Conservation (phyloP, 2,329 filamentous ascomycete species). For the Ceratocystis destructans region DNA sequence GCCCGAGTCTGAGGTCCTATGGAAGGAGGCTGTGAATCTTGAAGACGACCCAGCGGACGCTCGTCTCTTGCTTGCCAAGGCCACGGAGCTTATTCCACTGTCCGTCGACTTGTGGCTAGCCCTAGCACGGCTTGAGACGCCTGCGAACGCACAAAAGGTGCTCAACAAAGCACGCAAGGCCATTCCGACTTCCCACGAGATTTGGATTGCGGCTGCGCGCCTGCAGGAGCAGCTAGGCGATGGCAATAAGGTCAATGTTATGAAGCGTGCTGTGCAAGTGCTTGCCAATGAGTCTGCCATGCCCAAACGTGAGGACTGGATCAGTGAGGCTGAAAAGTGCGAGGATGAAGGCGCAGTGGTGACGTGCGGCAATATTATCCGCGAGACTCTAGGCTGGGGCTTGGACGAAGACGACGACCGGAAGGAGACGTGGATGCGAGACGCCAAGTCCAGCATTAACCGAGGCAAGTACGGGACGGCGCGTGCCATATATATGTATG, state of each 20-base stretch:
- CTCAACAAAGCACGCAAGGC: slow-evolving; percentile 92
- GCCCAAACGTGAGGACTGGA: slow-evolving; percentile 96
- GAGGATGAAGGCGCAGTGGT: slow-evolving; percentile 79
- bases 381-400: slow-evolving; percentile 83
- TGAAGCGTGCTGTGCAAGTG: slow-evolving; percentile 84
- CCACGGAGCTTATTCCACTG: slow-evolving; percentile 84
- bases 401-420: slow-evolving; percentile 93
- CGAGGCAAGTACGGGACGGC: slow-evolving; percentile 80
- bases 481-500: slow-evolving; percentile 83
- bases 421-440: slow-evolving; percentile 91
- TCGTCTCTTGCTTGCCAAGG: slow-evolving; percentile 77
- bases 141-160: slow-evolving; percentile 85
- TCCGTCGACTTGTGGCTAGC: slow-evolving; percentile 94
- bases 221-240: slow-evolving; percentile 80
- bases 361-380: slow-evolving; percentile 80
- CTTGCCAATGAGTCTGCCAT: slow-evolving; percentile 86
- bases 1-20: slow-evolving; percentile 87
- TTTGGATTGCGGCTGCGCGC: slow-evolving; percentile 90
- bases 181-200: slow-evolving; percentile 80
- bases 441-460: slow-evolving; percentile 69
- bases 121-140: slow-evolving; percentile 73
- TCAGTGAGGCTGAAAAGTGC: slow-evolving; percentile 83
- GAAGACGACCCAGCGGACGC: slow-evolving; percentile 86
- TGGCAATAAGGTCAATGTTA: slow-evolving; percentile 69
- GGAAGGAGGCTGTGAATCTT: slow-evolving; percentile 93